A percentile compares a stretch with the other conserved stretches of the same genome.
Conservation (phyloP, 2,329 filamentous ascomycete species). For the Davidsoniella eucalypti region DNA sequence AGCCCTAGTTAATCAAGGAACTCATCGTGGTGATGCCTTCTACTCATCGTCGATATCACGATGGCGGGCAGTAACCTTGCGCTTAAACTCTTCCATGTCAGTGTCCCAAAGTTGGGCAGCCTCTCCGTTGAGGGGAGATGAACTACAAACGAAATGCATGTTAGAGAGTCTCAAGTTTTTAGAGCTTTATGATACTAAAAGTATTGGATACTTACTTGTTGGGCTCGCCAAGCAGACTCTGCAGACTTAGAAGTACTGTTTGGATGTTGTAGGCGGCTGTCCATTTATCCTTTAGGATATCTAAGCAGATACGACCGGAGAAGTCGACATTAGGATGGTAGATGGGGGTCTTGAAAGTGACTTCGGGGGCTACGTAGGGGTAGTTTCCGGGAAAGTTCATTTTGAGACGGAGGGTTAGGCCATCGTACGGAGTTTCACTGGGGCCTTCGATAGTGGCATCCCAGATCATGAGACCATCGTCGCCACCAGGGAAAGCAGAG, state of each 20-base stretch:
- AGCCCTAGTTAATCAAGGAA: background rate
- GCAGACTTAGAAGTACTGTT: conserved; percentile 79
- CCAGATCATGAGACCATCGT: conserved; percentile 85
- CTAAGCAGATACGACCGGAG: conserved; percentile 86
- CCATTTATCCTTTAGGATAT: conserved; percentile 99
- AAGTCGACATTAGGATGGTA: conserved; percentile 99
- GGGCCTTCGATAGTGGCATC: conserved; percentile 87
- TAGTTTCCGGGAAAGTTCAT: conserved; percentile 88
- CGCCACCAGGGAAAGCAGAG: conserved; percentile 81
- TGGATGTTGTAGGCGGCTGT: conserved; percentile 94
- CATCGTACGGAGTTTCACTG: conserved; percentile 76
- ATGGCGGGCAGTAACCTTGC: conserved; percentile 47
- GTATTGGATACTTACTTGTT: conserved; percentile 64
- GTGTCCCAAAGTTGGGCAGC: conserved; percentile 93
- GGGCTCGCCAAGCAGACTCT: conserved; percentile 88
- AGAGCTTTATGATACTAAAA: background rate
- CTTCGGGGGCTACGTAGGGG: conserved; percentile 76
- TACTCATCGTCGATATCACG: conserved; percentile 49
- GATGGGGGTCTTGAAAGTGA: conserved; percentile 95
- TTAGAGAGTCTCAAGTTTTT: conserved; percentile 13
- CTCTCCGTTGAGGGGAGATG: conserved; percentile 88
- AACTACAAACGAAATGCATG: conserved; percentile 31
- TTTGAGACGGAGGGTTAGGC: conserved; percentile 77
- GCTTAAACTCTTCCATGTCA: conserved; percentile 73
- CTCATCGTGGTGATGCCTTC: conserved; percentile 10